Evolutionary conservation across 805 yeast species (phyloP).

Genomic region (Ogataea pilisensis): DNA sequence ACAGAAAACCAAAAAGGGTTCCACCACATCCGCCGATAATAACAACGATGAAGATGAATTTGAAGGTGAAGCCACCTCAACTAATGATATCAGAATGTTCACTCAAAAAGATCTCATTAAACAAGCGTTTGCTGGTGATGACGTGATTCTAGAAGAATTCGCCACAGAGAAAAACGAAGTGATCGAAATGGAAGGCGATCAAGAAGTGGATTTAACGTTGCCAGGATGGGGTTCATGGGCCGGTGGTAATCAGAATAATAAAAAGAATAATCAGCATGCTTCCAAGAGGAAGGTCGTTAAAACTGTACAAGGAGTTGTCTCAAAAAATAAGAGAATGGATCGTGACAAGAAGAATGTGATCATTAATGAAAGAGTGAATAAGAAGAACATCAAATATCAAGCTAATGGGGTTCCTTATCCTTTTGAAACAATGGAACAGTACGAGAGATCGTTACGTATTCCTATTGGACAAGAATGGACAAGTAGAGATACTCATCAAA

Average conservation of each 20-base stretch:
- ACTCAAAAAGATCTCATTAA: conserved; percentile 77
- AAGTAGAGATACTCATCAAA: conserved; percentile 80
- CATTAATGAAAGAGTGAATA: conserved; percentile 81
- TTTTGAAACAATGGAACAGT: conserved; percentile 87
- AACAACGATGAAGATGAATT: conserved; percentile 33
- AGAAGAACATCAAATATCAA: conserved; percentile 80
- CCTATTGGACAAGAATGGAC: conserved; percentile 99
- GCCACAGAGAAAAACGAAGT: conserved; percentile 67
- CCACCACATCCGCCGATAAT: background rate
- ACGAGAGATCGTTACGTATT: conserved; percentile 88
- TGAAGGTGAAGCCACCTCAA: conserved; percentile 43
- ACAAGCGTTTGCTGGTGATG: conserved; percentile 97
- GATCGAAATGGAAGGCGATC: conserved; percentile 76
- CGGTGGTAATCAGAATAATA: conserved; percentile 50
- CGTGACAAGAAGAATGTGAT: conserved; percentile 75
- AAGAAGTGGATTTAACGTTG: conserved; percentile 76
- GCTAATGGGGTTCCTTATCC: conserved; percentile 94
- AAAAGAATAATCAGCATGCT: conserved; percentile 38
- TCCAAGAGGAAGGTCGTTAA: conserved; percentile 64
- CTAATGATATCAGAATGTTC: conserved; percentile 49
- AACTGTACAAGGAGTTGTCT: conserved; percentile 72
- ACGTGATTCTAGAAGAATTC: conserved; percentile 73
- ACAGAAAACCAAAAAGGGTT: background rate
- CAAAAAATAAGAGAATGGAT: conserved; percentile 71
- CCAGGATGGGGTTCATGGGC: conserved; percentile 99